A percentile compares a stretch with the other conserved stretches of the same genome.
phyloP scores from a whole-genome alignment of 768 basidiomycete genomes.

The Collybia sp. region DNA sequence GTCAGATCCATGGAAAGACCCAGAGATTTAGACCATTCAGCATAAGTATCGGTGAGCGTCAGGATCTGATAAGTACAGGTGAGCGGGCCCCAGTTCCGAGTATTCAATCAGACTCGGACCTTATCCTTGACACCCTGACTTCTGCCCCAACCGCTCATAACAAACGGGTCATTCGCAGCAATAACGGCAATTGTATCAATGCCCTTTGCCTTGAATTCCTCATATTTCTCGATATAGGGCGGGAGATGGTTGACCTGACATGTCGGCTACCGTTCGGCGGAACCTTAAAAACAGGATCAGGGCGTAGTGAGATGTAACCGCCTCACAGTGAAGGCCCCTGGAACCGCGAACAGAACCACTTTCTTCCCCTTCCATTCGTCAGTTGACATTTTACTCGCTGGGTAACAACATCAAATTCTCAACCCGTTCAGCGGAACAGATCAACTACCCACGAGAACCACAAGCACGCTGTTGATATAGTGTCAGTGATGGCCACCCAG shows the following conservation, averaged over 20 bases:
- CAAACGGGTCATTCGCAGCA: slow-evolving; percentile 78
- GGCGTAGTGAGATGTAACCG: not conserved
- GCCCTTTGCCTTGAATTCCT: slow-evolving; percentile 75
- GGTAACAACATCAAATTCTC: not conserved
- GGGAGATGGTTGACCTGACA: slow-evolving; percentile 66
- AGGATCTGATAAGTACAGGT: slow-evolving; percentile 38
- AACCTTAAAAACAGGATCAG: not conserved
- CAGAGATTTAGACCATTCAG: slow-evolving; percentile 50
- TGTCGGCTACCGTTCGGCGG: slow-evolving; percentile 43
- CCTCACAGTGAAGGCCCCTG: slow-evolving; percentile 77
- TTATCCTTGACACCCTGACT: slow-evolving; percentile 63
- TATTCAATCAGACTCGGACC: slow-evolving; percentile 24
- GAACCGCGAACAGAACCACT: slow-evolving; percentile 74
- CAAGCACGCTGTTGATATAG: slow-evolving; percentile 44
- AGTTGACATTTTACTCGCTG: slow-evolving; percentile 52
- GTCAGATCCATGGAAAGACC: slow-evolving; percentile 53
- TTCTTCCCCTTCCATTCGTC: slow-evolving; percentile 78
- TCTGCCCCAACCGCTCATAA: slow-evolving; percentile 62
- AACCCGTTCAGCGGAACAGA: not conserved
- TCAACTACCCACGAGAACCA: slow-evolving; percentile 52
- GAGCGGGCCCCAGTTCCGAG: not conserved
- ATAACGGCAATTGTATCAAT: slow-evolving; percentile 69
- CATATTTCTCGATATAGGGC: slow-evolving; percentile 63
- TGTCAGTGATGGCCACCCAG: not conserved
- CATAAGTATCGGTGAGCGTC: slow-evolving; percentile 50